Evolutionary conservation across 495 filamentous ascomycete species (phyloP).

Genomic region (Hypoxylon lenormandii): DNA sequence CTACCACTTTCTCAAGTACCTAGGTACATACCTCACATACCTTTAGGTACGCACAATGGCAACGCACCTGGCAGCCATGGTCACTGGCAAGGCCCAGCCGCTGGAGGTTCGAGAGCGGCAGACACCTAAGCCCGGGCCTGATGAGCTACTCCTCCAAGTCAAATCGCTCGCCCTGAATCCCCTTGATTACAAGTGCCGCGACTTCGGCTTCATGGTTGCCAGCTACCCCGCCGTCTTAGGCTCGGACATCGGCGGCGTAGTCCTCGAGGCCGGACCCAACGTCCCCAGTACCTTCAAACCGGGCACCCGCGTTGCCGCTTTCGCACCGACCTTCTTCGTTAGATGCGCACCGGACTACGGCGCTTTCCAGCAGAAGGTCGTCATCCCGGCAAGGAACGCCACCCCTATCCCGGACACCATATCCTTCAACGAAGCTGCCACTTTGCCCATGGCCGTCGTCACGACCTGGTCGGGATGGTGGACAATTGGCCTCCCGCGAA

Average conservation of each 20-base stretch:
- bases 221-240: slow-evolving; percentile 58
- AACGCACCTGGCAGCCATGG: slow-evolving; percentile 60
- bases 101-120: slow-evolving; percentile 53
- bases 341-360: slow-evolving; percentile 52
- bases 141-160: slow-evolving; percentile 63
- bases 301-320: slow-evolving; percentile 60
- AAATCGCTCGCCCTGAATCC: slow-evolving; percentile 66
- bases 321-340: slow-evolving; percentile 52
- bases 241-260: slow-evolving; percentile 57
- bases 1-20: no score
- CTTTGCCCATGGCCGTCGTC: slow-evolving; percentile 58
- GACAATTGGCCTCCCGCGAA: slow-evolving; percentile 53
- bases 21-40: background rate
- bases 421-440: slow-evolving; percentile 59
- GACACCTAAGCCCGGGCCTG: slow-evolving; percentile 61
- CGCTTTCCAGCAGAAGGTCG: slow-evolving; percentile 57
- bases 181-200: slow-evolving; percentile 56
- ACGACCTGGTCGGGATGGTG: slow-evolving; percentile 48
- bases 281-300: slow-evolving; percentile 49
- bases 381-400: slow-evolving; percentile 52
- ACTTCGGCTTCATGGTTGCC: slow-evolving; percentile 56
- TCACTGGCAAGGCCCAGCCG: slow-evolving; percentile 49
- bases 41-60: slow-evolving; percentile 49
- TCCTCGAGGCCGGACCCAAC: slow-evolving; percentile 55
- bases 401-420: slow-evolving; percentile 56